Conservation (phyloP, 2,329 filamentous ascomycete species). For the Neofusicoccum ribis region DNA sequence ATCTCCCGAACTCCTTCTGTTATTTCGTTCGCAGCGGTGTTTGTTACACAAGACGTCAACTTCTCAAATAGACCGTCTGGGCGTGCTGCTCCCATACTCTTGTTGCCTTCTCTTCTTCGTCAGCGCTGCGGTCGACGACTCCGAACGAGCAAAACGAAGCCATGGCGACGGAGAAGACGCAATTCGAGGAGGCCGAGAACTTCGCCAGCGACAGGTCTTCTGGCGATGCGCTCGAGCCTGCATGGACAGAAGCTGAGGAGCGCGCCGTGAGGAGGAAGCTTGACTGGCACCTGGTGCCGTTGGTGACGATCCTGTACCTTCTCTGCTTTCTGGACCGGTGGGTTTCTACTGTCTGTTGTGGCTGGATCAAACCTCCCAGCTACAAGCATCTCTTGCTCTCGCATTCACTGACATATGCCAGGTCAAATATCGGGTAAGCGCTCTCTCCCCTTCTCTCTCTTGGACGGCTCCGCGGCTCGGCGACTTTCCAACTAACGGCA, state of each 20-base stretch:
- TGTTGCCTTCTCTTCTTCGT: not conserved
- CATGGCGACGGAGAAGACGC: not conserved
- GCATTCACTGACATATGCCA: not conserved
- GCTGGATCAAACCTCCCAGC: not conserved
- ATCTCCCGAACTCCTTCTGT: not conserved
- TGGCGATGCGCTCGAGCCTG: conserved; percentile 32
- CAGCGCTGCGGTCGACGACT: not conserved
- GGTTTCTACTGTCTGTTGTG: not conserved
- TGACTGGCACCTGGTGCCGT: conserved; percentile 54
- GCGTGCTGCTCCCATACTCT: not conserved
- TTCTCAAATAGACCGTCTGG: not conserved
- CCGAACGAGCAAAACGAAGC: not conserved
- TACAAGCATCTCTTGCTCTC: no score
- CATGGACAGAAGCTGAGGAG: conserved; percentile 56
- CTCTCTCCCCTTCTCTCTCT: not conserved
- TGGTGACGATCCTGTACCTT: conserved; percentile 56
- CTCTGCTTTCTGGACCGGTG: conserved; percentile 51
- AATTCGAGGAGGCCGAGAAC: not conserved
- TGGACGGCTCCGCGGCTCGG: not conserved
- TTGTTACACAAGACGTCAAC: not conserved
- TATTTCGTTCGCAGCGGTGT: not conserved
- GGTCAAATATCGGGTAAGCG: conserved; percentile 13
- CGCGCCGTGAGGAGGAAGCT: conserved; percentile 52
- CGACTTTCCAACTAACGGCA: not conserved
- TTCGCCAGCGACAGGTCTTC: conserved; percentile 3